Percentiles rank a stretch among this genome's conserved stretches.
These are phyloP conservation scores for Adenanthera pavonina DNA, from an alignment of 306 rosid species.

Conservation along the genomic window DNA sequence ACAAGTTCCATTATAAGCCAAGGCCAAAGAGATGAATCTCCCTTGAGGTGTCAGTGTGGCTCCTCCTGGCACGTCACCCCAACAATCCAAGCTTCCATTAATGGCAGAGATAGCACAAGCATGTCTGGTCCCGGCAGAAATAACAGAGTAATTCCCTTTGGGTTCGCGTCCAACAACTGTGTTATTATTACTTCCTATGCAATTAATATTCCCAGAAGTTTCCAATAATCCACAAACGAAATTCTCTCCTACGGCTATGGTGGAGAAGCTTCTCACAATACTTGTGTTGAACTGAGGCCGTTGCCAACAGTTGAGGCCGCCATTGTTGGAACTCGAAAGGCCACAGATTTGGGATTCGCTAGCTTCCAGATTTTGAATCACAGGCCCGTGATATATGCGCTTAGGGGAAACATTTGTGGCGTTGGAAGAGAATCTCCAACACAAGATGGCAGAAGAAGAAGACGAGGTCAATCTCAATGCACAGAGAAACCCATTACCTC, in stretches of 20 bases:
- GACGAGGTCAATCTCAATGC: constrained; percentile 46
- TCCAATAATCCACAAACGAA: constrained; percentile 65
- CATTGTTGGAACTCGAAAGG: constrained; percentile 35
- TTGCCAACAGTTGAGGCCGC: constrained; percentile 75
- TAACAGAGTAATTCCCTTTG: constrained; percentile 35
- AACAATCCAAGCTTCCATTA: constrained; percentile 55
- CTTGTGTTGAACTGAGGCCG: constrained; percentile 45
- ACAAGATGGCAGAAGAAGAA: constrained; percentile 47
- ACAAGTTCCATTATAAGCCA: constrained; percentile 76
- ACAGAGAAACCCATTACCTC: constrained; percentile 76
- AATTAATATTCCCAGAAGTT: constrained; percentile 42
- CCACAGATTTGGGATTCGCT: constrained; percentile 81
- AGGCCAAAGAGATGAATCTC: constrained; percentile 65
- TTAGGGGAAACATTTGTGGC: constrained; percentile 40
- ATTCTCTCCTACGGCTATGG: constrained; percentile 66
- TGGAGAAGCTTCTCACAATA: constrained; percentile 31
- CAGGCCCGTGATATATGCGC: constrained; percentile 53
- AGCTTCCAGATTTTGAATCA: constrained; percentile 49
- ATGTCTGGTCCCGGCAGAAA: constrained; percentile 64
- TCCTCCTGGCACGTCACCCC: constrained; percentile 66
- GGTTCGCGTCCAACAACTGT: constrained; percentile 32
- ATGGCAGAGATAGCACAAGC: constrained; percentile 66
- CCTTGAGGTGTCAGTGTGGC: constrained; percentile 39
- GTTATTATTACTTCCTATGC: constrained; percentile 44
- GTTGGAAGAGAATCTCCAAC: constrained; percentile 84